These are phyloP conservation scores for Cicer pinnatifidum DNA, from an alignment of 306 rosid genomes.

Conservation along the genomic window DNA sequence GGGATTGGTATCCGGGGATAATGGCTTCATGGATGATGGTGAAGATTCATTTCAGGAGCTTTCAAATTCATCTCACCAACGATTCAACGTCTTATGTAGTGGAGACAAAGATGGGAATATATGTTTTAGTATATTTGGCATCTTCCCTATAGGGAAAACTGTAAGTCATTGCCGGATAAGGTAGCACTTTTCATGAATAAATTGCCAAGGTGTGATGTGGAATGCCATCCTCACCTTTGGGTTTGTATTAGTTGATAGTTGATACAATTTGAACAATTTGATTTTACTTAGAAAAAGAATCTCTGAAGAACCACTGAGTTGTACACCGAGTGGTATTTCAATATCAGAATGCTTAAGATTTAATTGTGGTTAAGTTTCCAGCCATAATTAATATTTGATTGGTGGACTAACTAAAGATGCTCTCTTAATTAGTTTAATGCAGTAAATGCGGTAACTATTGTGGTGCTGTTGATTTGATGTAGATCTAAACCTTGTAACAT, in stretches of 20 bases:
- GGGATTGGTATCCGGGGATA: constrained; percentile 91
- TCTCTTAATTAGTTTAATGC: constrained; percentile 15
- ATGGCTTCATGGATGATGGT: constrained; percentile 81
- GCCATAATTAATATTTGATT: constrained; percentile 9
- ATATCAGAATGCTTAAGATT: constrained; percentile 23
- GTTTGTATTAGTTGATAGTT: constrained; percentile 21
- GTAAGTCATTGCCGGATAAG: constrained; percentile 58
- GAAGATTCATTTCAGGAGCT: constrained; percentile 84
- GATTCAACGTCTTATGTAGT: constrained; percentile 84
- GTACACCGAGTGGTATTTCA: not conserved
- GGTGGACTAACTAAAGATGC: constrained; percentile 30
- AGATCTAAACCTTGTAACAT: not conserved
- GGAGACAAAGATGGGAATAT: constrained; percentile 90
- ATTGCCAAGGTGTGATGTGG: constrained; percentile 26
- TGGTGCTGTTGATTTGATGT: constrained; percentile 28
- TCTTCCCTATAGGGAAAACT: constrained; percentile 81
- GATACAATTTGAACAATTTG: constrained; percentile 18
- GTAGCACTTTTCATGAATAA: constrained; percentile 35
- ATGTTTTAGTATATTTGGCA: constrained; percentile 94
- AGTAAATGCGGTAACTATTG: constrained; percentile 24
- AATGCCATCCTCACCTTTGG: constrained; percentile 13
- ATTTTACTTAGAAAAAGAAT: not conserved
- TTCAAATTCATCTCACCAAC: constrained; percentile 85
- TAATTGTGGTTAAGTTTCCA: constrained; percentile 33
- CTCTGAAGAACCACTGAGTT: constrained; percentile 5